Evolutionary conservation across 2,329 filamentous ascomycete species (phyloP), one percentile per base, ranked within the genome.

Genomic region (Ophiostoma quercus): DNA sequence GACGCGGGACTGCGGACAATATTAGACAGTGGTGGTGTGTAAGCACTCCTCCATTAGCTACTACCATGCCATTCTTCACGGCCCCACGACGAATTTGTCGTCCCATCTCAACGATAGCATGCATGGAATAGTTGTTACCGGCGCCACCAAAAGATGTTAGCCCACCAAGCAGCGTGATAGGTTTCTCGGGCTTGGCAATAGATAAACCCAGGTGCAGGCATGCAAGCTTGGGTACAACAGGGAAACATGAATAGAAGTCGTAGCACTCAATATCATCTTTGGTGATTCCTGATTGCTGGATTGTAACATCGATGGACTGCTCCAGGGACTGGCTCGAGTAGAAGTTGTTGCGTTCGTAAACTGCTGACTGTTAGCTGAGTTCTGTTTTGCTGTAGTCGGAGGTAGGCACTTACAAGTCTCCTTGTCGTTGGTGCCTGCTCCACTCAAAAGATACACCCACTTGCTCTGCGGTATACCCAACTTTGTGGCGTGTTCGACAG

Each of bases 111-210:
- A 70, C 67, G 32, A 72, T 51, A 32, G 71, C 71, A 32, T 72
- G 71, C 69, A 72, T 70, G 9, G 71, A 72, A 43, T 72, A 72
- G 43, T 72, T 72, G 69, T 72, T 72, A 14, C 71, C 71, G 12
- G 71, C 71, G n/a, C 71, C 71, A n/a, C 71, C 71, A 68, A 72
- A 72, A 0, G 71, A 72, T 25, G 71, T 71, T 4, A 72, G 60
- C 12, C 71, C 71, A 2, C 71, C 71, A 1, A 72, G 69, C 19
- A 72, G 41, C 12, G 69, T 34, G 11, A 72, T 71, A 3, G 71
- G 67, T 43, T 72, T 72, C 11, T 43, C 32, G 0, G 71, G 69
- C 1, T 25, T 29, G 2, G 66, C 62, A 3, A 69, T 54, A 2
- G 67, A 69, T 25, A 72, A 25, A 60, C 69, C 71, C 19, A 71